Base-by-base conservation (phyloP, 257 asterid species). In the Linaria vulgaris region DNA sequence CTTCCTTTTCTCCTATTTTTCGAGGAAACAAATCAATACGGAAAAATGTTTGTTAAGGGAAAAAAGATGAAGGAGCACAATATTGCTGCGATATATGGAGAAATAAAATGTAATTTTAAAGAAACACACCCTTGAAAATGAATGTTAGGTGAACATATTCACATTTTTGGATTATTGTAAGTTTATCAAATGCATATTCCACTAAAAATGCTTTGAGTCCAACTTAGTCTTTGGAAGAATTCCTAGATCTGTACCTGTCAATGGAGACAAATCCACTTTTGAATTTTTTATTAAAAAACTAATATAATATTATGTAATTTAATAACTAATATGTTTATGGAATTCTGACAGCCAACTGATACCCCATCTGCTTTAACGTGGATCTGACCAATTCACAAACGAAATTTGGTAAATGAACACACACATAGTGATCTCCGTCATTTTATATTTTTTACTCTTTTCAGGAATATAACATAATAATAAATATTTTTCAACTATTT, bases 371-470 rank as follows among this genome's bases (percentile, higher is more conserved):
- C 27, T 67, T 53, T 3, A 52, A 57, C 63, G 31, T 66, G 68
- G 66, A 61, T 49, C 61, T 54, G 27, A 41, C 43, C 52, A 44
- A 44, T n/a, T 59, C 38, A 34, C 70, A 15, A 16, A 20, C 43
- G 17, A 45, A 19, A 14, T 31, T 12, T 5, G 25, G 21, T 9
- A 55, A 14, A 9, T 43, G 16, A 37, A 22, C 4, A 24, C 14
- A 2, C 41, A n/a, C 76, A 9, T 70, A 10, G 74, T 61, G 71
- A 66, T 67, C 67, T 66, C 80, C 80, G 76, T 24, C 74, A 17
- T 6, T 17, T 53, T 38, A 48, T 37, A 20, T 8, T 16, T 34
- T 13, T 48, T 20, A 14, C 5, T 37, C 19, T 21, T 19, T 39
- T 9, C 41, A 30, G 34, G 34, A 34, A 3, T 11, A 34, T 34